Conservation (phyloP, 345 rosid species). For the Populus simonii region DNA sequence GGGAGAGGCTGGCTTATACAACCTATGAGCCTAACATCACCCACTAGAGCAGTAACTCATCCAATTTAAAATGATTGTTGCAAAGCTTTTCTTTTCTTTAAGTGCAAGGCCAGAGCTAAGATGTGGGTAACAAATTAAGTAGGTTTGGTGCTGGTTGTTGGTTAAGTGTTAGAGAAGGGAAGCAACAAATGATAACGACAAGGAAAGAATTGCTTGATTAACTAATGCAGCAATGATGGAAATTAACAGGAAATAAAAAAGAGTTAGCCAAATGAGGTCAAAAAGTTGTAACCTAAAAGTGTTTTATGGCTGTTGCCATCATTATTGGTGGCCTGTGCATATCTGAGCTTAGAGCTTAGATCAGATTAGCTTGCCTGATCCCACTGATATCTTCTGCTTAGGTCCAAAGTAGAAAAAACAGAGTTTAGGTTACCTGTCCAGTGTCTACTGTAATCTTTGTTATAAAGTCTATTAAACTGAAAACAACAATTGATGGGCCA, state of each 20-base stretch:
- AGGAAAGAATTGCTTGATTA: conserved; percentile 24
- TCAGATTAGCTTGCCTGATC: conserved; percentile 11
- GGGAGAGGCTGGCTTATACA: conserved; percentile 13
- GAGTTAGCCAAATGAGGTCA: neutral
- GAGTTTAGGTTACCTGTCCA: too few species aligned
- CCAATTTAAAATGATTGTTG: conserved; percentile 34
- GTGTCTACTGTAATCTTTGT: too few species aligned
- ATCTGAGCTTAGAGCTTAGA: conserved; percentile 9
- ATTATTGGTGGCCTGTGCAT: neutral
- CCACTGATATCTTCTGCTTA: neutral
- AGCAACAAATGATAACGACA: conserved; percentile 17
- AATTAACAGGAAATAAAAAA: neutral
- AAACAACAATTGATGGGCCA: too few species aligned
- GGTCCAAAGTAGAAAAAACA: neutral
- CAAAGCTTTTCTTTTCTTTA: conserved; percentile 32
- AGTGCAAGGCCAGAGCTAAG: conserved; percentile 39
- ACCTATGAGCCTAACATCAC: conserved; percentile 19
- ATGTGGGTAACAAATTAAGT: conserved; percentile 17
- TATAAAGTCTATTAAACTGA: too few species aligned
- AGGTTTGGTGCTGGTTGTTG: conserved; percentile 43
- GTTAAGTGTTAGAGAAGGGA: conserved; percentile 46
- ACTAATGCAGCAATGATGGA: conserved; percentile 8
- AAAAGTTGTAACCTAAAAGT: neutral
- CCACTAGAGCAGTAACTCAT: conserved; percentile 20
- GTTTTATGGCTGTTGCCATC: conserved; percentile 3